Conservation (phyloP, 805 yeast species). For the Metschnikowia aberdeeniae region DNA sequence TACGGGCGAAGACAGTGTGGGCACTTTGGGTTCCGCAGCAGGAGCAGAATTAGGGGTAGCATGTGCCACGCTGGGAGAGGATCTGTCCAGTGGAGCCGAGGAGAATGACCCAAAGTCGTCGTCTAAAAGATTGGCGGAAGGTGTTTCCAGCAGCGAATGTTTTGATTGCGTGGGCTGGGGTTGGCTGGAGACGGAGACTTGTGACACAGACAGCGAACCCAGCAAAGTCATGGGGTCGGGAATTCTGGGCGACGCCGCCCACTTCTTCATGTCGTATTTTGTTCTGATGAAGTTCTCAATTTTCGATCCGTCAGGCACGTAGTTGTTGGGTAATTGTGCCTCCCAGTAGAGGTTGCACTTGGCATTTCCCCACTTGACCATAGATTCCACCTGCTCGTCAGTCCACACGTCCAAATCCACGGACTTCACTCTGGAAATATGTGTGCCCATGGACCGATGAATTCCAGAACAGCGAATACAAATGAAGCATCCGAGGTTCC, state of each 20-base stretch:
- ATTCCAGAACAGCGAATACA: conserved; percentile 96
- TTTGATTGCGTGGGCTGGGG: background rate
- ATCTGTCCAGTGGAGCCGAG: conserved; percentile 20
- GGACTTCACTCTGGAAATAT: conserved; percentile 86
- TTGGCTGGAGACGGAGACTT: background rate
- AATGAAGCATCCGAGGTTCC: conserved; percentile 90
- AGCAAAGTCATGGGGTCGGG: conserved; percentile 55
- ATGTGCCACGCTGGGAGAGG: conserved; percentile 2
- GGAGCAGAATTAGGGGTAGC: conserved; percentile 8
- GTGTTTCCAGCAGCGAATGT: background rate
- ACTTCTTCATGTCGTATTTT: conserved; percentile 85
- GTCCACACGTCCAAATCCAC: conserved; percentile 97
- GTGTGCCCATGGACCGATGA: conserved; percentile 94
- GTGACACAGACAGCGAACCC: conserved; percentile 2
- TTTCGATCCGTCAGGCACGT: conserved; percentile 78
- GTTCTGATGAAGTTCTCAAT: conserved; percentile 87
- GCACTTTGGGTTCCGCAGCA: conserved; percentile 6
- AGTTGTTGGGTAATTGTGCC: conserved; percentile 60
- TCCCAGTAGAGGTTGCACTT: conserved; percentile 86
- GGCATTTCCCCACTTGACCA: conserved; percentile 84
- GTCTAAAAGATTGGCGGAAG: conserved; percentile 21
- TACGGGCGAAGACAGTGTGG: conserved; percentile 11
- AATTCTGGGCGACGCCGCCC: conserved; percentile 57
- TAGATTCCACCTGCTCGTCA: conserved; percentile 78
- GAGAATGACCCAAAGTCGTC: conserved; percentile 43